Base-by-base conservation (phyloP, 2,329 filamentous ascomycete genomes). In the Chaetomiaceae sp. region DNA sequence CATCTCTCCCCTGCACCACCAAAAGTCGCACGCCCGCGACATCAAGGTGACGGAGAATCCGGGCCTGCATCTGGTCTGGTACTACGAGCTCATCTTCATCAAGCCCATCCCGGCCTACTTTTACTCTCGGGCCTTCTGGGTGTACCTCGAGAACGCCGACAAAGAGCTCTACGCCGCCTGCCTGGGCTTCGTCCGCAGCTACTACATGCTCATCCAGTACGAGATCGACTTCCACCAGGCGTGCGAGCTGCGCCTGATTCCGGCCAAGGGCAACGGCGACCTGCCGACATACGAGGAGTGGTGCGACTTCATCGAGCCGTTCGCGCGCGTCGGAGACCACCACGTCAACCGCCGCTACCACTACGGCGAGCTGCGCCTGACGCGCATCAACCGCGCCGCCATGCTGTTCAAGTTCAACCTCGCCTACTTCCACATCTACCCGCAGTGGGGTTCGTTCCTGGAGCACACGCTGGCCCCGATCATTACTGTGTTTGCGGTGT, bases 31-130 rank as follows among this genome's bases (percentile, higher is more conserved):
- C 20, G 65, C 65, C 0, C 71, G 73, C 9, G 55, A 66, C 8
- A 68, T 76, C 49, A 50, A 72, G 12, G 59, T 75, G 8, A 69
- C 68, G 3, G 72, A 76, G 55, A 61, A 69, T 31, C 67, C 71
- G 1, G 66, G 69, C 9, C 64, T 76, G 17, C 73, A 76, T 51
- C 64, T 75, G 4, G 65, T 75, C 11, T 75, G 71, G 72, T 64
- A 67, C 53, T 62, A 69, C 53, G 63, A 70, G 47, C 58, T 63
- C 11, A 71, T 76, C 34, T 74, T 69, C 59, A 61, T 75, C 62
- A 75, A 75, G 53, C 73, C 73, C 0, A 59, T 76, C 6, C 72
- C 72, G 0, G 59, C 56, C 9, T 73, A 68, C 52, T 63, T 74
- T 8, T 63, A 66, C 39, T 67, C 66, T 6, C 34, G 63, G 9